Evolutionary conservation across 805 yeast genomes (phyloP), one percentile per base, ranked within the genome.

Genomic region (Yarrowia divulgata): DNA sequence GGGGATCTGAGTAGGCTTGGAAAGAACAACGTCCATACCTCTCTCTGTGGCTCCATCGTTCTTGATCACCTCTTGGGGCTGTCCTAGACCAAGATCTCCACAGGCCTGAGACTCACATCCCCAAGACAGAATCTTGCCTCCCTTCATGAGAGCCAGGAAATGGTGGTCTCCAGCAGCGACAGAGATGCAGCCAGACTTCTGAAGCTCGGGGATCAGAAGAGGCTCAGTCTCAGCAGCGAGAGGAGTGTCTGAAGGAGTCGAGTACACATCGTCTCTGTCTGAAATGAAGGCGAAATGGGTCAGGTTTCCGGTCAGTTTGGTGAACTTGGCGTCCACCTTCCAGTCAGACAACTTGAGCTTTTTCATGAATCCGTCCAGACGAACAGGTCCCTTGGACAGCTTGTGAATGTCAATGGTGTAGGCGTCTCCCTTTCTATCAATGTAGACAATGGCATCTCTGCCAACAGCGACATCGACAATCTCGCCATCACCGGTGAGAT

Each of bases 101-200:
- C 91, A 87, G 4, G 74, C 70, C 43, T 80, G 79, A 8, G 88
- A 82, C 73, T 90, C 94, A 14, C 81, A 67, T 0, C 95, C 95
- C 94, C 93, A 90, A 6, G 88, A 79, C 70, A 82, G 81, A 18
- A 89, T 71, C 2, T 84, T 81, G 0, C 95, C 95, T 18, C 80
- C 79, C 55, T 80, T 79, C 3, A 87, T 80, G n/a, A 90, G 78
- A 0, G 91, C 94, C 57, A 90, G 73, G 39, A 76, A 81, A 75
- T 90, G 96, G 74, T 89, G 87, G 75, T 90, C 95, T 1, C 94
- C 96, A 67, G 87, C 84, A 0, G 85, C 87, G 1, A 90, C 79
- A 2, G 88, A 83, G 7, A 86, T 81, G 39, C 89, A 82, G 0
- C 81, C 81, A 32, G 76, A 81, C 8, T 83, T 77, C 72, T 85